Percentiles rank a stretch among this genome's conserved stretches.
phyloP scores from a whole-genome alignment of 495 filamentous ascomycete genomes.

The Aspergillus egyptiacus region DNA sequence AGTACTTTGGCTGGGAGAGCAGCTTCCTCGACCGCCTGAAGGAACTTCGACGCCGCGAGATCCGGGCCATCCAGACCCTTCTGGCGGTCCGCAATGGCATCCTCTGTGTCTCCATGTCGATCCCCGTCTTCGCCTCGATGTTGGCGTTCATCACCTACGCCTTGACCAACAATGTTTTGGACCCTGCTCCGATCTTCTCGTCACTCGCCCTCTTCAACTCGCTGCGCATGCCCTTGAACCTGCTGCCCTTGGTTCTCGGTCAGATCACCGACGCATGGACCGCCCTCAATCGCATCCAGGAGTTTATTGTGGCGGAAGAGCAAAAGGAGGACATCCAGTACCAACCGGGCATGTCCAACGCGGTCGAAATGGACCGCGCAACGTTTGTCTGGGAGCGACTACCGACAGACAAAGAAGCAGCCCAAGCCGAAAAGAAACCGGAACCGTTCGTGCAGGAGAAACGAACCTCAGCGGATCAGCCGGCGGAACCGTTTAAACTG shows the following conservation, averaged over 20 bases:
- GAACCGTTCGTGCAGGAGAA: constrained; percentile 19
- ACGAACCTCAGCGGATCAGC: constrained; percentile 35
- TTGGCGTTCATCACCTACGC: constrained; percentile 90
- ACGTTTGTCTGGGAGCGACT: constrained; percentile 87
- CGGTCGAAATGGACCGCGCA: constrained; percentile 65
- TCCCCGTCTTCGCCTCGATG: constrained; percentile 93
- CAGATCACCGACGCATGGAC: constrained; percentile 85
- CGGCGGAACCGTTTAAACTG: constrained; percentile 65
- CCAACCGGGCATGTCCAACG: constrained; percentile 56
- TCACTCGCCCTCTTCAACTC: constrained; percentile 90
- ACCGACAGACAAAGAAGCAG: neutral
- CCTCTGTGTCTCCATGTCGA: constrained; percentile 67
- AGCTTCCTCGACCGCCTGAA: constrained; percentile 73
- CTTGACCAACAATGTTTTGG: constrained; percentile 61
- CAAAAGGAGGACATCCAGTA: constrained; percentile 64
- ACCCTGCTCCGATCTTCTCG: constrained; percentile 79
- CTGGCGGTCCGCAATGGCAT: constrained; percentile 79
- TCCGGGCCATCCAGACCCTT: constrained; percentile 70
- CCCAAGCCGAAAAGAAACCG: constrained; percentile 27
- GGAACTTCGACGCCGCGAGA: constrained; percentile 66
- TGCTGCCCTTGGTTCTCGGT: constrained; percentile 82
- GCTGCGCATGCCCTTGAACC: constrained; percentile 79
- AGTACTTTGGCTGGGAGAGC: constrained; percentile 92
- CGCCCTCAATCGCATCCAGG: constrained; percentile 75
- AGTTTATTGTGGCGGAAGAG: constrained; percentile 83